phyloP scores from a whole-genome alignment of 106 monocot species.

The Cymbidium sinense region DNA sequence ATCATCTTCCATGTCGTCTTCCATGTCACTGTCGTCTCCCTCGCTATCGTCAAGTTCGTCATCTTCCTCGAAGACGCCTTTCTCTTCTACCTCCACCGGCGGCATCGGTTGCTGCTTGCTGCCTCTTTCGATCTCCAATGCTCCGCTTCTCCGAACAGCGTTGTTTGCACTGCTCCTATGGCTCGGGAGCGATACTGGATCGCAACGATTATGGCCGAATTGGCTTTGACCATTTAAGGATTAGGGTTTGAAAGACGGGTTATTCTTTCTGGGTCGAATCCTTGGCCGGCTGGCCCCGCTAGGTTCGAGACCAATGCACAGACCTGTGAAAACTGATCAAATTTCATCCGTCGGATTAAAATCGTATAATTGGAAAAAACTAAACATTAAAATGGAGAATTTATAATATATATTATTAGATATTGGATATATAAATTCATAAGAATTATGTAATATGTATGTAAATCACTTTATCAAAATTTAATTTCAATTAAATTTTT shows the following conservation, averaged over 20 bases:
- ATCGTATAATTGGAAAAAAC: too few relatives aligned
- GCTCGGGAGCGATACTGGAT: neutral
- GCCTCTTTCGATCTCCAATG: neutral
- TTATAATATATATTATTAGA: too few relatives aligned
- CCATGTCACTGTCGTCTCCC: constrained; percentile 25
- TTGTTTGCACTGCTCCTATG: neutral
- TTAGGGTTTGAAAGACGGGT: neutral
- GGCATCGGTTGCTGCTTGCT: constrained; percentile 1
- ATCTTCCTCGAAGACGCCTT: constrained; percentile 16
- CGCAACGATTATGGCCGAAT: neutral
- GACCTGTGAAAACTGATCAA: too few relatives aligned
- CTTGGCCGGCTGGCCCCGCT: too few relatives aligned
- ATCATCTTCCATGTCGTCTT: constrained; percentile 9
- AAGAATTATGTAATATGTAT: too few relatives aligned
- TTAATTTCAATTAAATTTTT: too few relatives aligned
- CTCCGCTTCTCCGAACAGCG: neutral
- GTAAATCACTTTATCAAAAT: too few relatives aligned
- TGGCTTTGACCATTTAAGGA: neutral
- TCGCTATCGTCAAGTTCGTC: constrained; percentile 34
- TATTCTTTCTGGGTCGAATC: too few relatives aligned
- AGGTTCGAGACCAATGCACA: too few relatives aligned
- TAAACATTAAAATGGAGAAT: too few relatives aligned
- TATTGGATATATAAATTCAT: too few relatives aligned
- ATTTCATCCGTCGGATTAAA: too few relatives aligned
- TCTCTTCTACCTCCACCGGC: constrained; percentile 1